Conservation (phyloP, 2,329 filamentous ascomycete genomes). For the Pestalotiopsis sp. region DNA sequence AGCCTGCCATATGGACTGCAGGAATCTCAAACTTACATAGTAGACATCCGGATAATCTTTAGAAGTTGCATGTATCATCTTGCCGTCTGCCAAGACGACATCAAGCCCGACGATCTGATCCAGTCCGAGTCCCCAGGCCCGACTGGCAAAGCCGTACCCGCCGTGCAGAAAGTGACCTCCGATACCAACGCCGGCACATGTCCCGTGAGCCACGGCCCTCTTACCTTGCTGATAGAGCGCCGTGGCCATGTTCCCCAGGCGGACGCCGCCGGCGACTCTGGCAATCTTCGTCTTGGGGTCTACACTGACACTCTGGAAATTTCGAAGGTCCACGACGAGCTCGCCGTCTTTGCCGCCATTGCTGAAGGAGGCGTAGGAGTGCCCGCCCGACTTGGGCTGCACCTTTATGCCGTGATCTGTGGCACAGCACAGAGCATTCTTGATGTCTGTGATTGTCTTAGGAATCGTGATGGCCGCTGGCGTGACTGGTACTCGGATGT, state of each 20-base stretch:
- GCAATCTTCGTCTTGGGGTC: slow-evolving; percentile 24
- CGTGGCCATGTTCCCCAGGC: slow-evolving; percentile 45
- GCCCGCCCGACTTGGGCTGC: slow-evolving; percentile 50
- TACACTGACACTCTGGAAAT: slow-evolving; percentile 27
- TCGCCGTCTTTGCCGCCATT: slow-evolving; percentile 34
- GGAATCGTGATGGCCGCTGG: slow-evolving; percentile 27
- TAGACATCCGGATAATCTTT: slow-evolving; percentile 26
- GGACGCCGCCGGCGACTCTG: slow-evolving; percentile 40
- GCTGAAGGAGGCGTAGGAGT: slow-evolving; percentile 51
- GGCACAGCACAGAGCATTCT: slow-evolving; percentile 38
- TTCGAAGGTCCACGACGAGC: slow-evolving; percentile 37
- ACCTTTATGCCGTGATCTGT: slow-evolving; percentile 42
- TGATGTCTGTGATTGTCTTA: slow-evolving; percentile 32
- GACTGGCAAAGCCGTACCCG: slow-evolving; percentile 44
- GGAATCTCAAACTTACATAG: slow-evolving; percentile 24
- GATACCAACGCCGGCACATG: slow-evolving; percentile 46
- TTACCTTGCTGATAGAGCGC: slow-evolving; percentile 35
- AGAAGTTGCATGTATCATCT: slow-evolving; percentile 17
- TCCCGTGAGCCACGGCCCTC: slow-evolving; percentile 44
- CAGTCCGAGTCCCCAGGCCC: slow-evolving; percentile 53
- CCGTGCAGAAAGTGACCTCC: slow-evolving; percentile 50
- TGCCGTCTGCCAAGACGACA: slow-evolving; percentile 43
- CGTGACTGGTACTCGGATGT: slow-evolving; percentile 21
- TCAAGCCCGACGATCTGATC: slow-evolving; percentile 51
- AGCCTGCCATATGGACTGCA: background rate